Evolutionary conservation across 257 asterid species (phyloP), one percentile per base, ranked within the genome.

Genomic region (Mentha longifolia): DNA sequence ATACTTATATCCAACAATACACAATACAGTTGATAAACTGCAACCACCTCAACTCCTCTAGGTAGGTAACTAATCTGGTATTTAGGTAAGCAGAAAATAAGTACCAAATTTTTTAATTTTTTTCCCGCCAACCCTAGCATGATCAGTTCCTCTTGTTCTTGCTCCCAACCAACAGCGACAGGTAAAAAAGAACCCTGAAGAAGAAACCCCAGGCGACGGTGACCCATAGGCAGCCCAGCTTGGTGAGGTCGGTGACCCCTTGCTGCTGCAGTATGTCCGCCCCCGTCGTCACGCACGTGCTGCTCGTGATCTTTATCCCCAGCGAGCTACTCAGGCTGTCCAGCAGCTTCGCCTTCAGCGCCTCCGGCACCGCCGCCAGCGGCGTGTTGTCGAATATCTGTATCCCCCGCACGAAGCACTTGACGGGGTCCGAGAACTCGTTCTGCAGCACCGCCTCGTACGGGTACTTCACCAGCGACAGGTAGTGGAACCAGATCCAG

Each of bases 401-500:
- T 5, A 81, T 77, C 50, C 97, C 97, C 0, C 85, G 73, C 0
- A 81, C 79, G 69, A 87, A 88, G 60, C 96, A 91, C 77, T 87
- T 91, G 2, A 76, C 73, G 0, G 88, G 92, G 22, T 85, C 84
- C 20, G 74, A 65, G 33, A 91, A 89, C 75, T 91, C 97, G 70
- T 88, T 91, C 49, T 81, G 91, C 15, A 91, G 56, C 2, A 88
- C 95, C 0, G 88, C 97, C 80, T 91, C 97, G 35, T 85, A 91
- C 0, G 97, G 97, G 50, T 89, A 91, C 73, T 91, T 91, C 7
- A 89, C 91, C 0, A 92, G 82, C 0, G 96, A 92, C 0, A 92
- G 5, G 75, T 89, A 92, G 33, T 92, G 97, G 64, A 92, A 92
- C 97, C 97, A 92, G 5, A 92, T 92, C 97, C 96, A 92, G 67